Evolutionary conservation across 768 basidiomycete genomes (phyloP), one percentile per base, ranked within the genome.

Genomic region (Podaxis sp.): DNA sequence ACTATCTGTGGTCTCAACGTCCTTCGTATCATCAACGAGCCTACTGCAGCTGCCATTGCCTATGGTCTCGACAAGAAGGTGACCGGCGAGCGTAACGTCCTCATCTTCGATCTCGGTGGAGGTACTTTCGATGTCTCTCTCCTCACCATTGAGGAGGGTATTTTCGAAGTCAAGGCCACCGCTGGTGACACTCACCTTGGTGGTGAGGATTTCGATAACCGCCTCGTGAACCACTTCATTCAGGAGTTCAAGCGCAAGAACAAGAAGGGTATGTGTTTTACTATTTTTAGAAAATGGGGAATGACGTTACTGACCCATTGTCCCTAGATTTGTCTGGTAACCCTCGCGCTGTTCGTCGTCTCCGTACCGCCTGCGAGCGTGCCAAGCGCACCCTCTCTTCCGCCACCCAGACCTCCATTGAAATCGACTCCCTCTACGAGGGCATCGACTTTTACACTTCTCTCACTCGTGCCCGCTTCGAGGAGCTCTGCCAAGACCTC

Each of bases 391-490:
- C 95, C 24, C 91, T 98, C 64, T 98, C 96, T 37, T 97, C 95
- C 52, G 94, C 94, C 61, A 89, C 96, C 58, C 94, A 96, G 75
- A 96, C 96, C 53, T 91, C 94, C 70, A 94, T 98, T 68, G 96
- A 98, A 77, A 97, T 98, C 72, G 96, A 98, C 82, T 97, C 96
- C 53, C 89, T 98, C 66, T 97, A 85, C 74, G 94, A 97, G 84
- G 96, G 96, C 73, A 90, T 96, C 74, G 96, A 98, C 79, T 98
- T 98, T 82, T 97, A 96, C 83, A 96, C 95, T 19, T 94, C 94
- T 59, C 86, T 98, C 72, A 98, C 96, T 71, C 95, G 96, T 82
- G 96, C 95, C 56, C 93, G 96, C 71, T 98, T 97, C 79, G 96
- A 97, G 77, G 93, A 96, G 73, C 82, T 98, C 59, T 96, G 94